Conservation (phyloP, 345 rosid genomes). For the Salix suchowensis region DNA sequence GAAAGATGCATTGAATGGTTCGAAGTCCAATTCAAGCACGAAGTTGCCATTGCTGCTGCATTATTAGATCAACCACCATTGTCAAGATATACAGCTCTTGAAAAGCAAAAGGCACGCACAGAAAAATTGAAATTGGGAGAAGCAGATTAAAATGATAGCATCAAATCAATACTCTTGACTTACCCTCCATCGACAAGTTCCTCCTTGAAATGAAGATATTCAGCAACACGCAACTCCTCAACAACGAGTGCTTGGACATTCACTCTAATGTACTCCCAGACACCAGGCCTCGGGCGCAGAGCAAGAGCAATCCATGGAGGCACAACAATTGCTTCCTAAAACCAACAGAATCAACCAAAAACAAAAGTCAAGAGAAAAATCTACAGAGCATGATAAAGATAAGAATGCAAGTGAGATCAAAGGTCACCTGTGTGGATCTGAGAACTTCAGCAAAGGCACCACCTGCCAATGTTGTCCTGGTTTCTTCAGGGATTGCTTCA, state of each 20-base stretch:
- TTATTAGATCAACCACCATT: not conserved
- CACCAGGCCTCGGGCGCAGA: constrained; percentile 94
- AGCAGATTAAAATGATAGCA: not conserved
- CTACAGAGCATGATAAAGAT: not conserved
- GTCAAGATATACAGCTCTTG: not conserved
- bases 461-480: constrained; percentile 43
- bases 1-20: constrained; percentile 80
- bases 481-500: constrained; percentile 58
- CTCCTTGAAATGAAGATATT: constrained; percentile 90
- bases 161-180: not conserved
- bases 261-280: constrained; percentile 84
- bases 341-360: constrained; percentile 1
- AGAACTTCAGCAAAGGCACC: constrained; percentile 67
- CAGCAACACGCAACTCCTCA: constrained; percentile 71
- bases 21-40: constrained; percentile 89
- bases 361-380: not conserved
- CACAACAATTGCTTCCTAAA: constrained; percentile 81
- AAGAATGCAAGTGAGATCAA: not conserved
- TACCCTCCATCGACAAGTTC: constrained; percentile 95
- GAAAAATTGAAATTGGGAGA: not conserved
- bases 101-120: not conserved
- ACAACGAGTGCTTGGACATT: constrained; percentile 74
- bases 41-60: constrained; percentile 70
- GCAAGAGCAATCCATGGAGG: constrained; percentile 95
- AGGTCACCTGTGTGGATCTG: constrained; percentile 56